phyloP scores from a whole-genome alignment of 1,284 basidiomycete genomes.

The Vanrija sp. region DNA sequence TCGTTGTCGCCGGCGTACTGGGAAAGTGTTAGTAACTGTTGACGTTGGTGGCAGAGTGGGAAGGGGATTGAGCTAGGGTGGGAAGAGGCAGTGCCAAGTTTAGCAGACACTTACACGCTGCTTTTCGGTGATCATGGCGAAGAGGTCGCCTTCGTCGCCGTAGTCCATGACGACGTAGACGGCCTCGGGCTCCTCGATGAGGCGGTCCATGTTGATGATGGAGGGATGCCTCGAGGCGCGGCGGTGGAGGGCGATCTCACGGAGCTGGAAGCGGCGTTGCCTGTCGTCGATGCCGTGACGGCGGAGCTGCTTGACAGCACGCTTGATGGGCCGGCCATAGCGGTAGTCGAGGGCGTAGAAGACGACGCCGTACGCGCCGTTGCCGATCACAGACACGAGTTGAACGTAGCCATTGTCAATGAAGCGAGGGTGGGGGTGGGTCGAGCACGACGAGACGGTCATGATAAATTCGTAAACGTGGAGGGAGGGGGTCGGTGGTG shows the following conservation, averaged over 20 bases:
- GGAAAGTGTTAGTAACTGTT: slow-evolving; percentile 4
- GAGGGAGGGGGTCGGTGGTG: not conserved
- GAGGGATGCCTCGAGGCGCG: slow-evolving; percentile 66
- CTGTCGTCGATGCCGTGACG: slow-evolving; percentile 61
- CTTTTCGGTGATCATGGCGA: slow-evolving; percentile 65
- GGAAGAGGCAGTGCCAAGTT: not conserved
- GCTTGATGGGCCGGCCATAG: slow-evolving; percentile 52
- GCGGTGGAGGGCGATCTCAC: slow-evolving; percentile 62
- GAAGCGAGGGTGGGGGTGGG: slow-evolving; percentile 23
- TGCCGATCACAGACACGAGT: slow-evolving; percentile 84
- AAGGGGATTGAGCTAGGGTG: too few relatives aligned
- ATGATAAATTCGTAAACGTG: not conserved
- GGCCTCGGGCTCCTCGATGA: slow-evolving; percentile 65
- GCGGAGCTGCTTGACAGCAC: slow-evolving; percentile 87
- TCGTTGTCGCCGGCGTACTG: slow-evolving; percentile 74
- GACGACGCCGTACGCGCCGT: slow-evolving; percentile 93
- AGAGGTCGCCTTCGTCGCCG: slow-evolving; percentile 85
- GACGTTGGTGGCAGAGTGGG: not conserved
- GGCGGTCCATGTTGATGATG: slow-evolving; percentile 83
- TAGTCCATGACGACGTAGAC: slow-evolving; percentile 63
- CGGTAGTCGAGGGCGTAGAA: slow-evolving; percentile 72
- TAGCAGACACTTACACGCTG: slow-evolving; percentile 44
- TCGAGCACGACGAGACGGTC: slow-evolving; percentile 11
- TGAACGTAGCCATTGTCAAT: slow-evolving; percentile 79
- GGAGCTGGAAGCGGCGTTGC: slow-evolving; percentile 73